Evolutionary conservation across 352 stramenopile species (phyloP).

Genomic region (Phytopythium vexans): DNA sequence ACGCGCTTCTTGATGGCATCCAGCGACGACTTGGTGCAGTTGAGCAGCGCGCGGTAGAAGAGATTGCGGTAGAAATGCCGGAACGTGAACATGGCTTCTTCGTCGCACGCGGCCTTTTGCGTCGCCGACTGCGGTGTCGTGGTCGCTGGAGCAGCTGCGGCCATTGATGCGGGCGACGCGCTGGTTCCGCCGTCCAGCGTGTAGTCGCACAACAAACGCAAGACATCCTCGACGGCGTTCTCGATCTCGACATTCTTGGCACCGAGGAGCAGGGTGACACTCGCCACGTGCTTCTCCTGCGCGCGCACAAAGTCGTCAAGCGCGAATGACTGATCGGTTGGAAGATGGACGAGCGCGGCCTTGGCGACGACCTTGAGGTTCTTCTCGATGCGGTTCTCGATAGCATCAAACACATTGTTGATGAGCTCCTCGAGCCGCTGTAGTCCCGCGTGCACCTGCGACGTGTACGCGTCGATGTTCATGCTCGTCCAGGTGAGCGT

Average conservation of each 20-base stretch:
- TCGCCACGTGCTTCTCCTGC: constrained; percentile 74
- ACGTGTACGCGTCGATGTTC: constrained; percentile 86
- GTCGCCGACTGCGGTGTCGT: neutral
- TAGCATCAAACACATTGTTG: constrained; percentile 76
- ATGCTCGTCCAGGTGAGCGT: constrained; percentile 90
- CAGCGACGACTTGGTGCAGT: constrained; percentile 75
- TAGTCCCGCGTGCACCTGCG: constrained; percentile 52
- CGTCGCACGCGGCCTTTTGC: constrained; percentile 22
- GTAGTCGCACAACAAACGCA: constrained; percentile 67
- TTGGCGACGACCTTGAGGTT: constrained; percentile 82
- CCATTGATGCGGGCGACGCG: constrained; percentile 3
- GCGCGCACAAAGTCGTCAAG: constrained; percentile 84
- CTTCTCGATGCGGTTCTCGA: constrained; percentile 84
- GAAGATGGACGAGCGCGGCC: constrained; percentile 72
- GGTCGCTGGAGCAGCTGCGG: neutral
- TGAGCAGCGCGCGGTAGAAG: constrained; percentile 79
- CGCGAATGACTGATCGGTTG: constrained; percentile 79
- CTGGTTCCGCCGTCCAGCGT: constrained; percentile 37
- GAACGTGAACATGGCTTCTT: constrained; percentile 45
- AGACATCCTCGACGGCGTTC: constrained; percentile 80
- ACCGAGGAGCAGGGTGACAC: constrained; percentile 51
- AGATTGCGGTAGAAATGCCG: constrained; percentile 75
- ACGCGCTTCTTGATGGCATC: constrained; percentile 83
- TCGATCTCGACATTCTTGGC: constrained; percentile 87
- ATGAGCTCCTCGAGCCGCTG: constrained; percentile 82